Conservation (phyloP, 768 basidiomycete species). For the Termitomyces sp. region DNA sequence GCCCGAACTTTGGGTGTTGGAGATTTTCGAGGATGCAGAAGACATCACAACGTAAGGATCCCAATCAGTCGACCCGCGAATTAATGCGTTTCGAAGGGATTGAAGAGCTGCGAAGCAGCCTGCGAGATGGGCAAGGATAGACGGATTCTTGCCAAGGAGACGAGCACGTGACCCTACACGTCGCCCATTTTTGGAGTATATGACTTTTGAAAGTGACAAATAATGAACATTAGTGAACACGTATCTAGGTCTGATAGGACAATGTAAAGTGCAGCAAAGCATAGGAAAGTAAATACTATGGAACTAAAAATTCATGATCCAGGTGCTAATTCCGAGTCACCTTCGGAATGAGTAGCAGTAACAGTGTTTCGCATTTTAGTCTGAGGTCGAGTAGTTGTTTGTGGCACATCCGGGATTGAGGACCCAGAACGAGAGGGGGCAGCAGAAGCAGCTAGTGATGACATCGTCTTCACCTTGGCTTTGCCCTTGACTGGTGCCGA, state of each 20-base stretch:
- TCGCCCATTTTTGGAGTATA: background rate
- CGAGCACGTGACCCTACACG: conserved; percentile 13
- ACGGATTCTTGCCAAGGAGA: background rate
- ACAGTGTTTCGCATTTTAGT: conserved; percentile 67
- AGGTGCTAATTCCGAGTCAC: conserved; percentile 38
- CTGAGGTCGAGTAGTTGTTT: conserved; percentile 38
- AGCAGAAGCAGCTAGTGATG: conserved; percentile 40
- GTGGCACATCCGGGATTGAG: conserved; percentile 37
- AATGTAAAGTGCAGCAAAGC: background rate
- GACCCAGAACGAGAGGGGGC: conserved; percentile 57
- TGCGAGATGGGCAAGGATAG: background rate
- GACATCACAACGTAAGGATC: conserved; percentile 8
- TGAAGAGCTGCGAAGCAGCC: conserved; percentile 7
- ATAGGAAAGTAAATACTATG: background rate
- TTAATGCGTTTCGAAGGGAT: conserved; percentile 6
- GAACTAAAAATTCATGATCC: conserved; percentile 16
- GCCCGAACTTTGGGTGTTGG: conserved; percentile 26
- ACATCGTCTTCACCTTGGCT: conserved; percentile 32
- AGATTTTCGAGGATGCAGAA: conserved; percentile 19
- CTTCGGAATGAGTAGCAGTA: conserved; percentile 42
- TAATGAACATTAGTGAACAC: too few relatives aligned
- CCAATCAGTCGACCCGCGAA: conserved; percentile 15
- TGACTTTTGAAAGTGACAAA: too few relatives aligned
- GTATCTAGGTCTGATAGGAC: background rate
- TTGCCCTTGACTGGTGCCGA: conserved; percentile 41